Evolutionary conservation across 352 stramenopile species (phyloP).

Genomic region (Phytophthora podocarpi): DNA sequence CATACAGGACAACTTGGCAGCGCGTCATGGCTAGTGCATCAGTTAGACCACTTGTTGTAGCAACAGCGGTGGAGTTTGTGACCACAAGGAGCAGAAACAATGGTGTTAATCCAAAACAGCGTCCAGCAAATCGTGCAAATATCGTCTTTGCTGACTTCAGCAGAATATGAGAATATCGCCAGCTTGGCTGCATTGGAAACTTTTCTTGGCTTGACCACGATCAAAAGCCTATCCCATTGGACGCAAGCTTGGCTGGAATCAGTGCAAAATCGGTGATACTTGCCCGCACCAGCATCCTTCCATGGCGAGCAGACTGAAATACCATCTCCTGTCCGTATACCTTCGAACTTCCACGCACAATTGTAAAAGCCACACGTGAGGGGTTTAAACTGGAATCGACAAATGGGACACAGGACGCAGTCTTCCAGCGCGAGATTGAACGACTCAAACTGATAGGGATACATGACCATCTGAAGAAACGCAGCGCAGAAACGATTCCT

Average conservation of each 20-base stretch:
- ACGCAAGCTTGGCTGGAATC: not conserved
- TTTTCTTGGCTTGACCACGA: constrained; percentile 5
- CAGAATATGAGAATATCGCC: not conserved
- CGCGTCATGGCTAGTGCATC: not conserved
- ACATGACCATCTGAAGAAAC: constrained; percentile 20
- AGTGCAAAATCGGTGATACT: no score
- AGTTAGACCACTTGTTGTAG: constrained; percentile 12
- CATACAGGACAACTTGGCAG: constrained; percentile 12
- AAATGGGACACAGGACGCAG: constrained; percentile 19
- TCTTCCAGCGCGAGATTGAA: constrained; percentile 29
- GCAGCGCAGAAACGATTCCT: constrained; percentile 7
- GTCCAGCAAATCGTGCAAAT: constrained; percentile 11
- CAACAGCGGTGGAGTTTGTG: constrained; percentile 14
- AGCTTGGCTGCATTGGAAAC: not conserved
- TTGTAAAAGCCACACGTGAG: constrained; percentile 34
- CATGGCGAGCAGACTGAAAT: constrained; percentile 24
- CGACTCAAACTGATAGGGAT: constrained; percentile 1
- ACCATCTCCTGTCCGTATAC: not conserved
- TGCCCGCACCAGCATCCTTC: constrained; percentile 4
- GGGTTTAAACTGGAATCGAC: constrained; percentile 7
- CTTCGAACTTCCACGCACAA: constrained; percentile 41
- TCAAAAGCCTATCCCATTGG: constrained; percentile 15
- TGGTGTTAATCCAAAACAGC: not conserved
- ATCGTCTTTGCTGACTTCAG: not conserved
- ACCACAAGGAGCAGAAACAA: not conserved